Conservation (phyloP, 495 filamentous ascomycete genomes). For the Lasiosphaeris hirsuta region DNA sequence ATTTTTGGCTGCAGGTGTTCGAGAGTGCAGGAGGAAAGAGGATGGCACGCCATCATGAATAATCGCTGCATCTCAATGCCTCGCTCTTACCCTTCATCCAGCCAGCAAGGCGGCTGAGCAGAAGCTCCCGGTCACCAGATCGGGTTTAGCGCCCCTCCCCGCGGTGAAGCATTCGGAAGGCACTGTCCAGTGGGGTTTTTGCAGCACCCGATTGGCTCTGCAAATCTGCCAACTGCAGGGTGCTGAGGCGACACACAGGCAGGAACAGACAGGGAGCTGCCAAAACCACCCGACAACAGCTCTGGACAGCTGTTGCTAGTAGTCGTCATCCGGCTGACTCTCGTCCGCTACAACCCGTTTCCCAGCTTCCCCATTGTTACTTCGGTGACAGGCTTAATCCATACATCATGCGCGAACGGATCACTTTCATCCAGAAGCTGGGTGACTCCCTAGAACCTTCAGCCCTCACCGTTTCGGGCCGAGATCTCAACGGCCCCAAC, state of each 20-base stretch:
- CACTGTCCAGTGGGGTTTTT: neutral
- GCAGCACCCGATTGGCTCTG: constrained; percentile 4
- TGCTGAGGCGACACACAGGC: too few species aligned
- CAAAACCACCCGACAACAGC: too few species aligned
- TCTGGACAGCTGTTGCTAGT: too few species aligned
- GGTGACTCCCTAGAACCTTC: constrained; percentile 60
- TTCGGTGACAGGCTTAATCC: neutral
- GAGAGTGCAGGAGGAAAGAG: too few species aligned
- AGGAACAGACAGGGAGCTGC: too few species aligned
- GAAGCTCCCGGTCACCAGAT: constrained; percentile 28
- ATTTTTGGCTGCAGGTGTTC: too few species aligned
- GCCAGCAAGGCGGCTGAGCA: constrained; percentile 10
- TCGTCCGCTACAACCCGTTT: neutral
- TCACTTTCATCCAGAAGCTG: constrained; percentile 70
- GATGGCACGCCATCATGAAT: neutral
- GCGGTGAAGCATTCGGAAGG: constrained; percentile 31
- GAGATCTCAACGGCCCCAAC: constrained; percentile 51
- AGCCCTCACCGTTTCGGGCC: constrained; percentile 49
- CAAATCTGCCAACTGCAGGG: neutral
- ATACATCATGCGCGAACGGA: constrained; percentile 71
- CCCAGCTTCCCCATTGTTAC: neutral
- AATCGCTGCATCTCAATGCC: neutral
- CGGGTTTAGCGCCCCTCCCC: constrained; percentile 23
- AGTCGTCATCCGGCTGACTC: too few species aligned
- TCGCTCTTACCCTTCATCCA: neutral